Conservation (phyloP, 2,329 filamentous ascomycete species). For the Verticillium nubilum region DNA sequence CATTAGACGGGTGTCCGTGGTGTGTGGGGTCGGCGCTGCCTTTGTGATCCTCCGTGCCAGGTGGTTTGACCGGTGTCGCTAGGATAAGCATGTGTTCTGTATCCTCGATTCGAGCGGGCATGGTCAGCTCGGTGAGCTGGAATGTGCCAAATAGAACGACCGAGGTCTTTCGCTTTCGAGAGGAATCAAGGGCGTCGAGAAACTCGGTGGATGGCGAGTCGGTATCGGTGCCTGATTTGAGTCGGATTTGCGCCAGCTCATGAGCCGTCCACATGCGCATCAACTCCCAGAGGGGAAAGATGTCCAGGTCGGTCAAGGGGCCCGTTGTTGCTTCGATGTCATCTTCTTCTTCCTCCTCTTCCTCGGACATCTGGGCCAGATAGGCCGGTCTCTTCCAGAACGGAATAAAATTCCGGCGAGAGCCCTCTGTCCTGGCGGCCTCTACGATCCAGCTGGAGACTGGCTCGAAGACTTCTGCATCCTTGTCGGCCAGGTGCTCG, state of each 20-base stretch:
- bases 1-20: neutral
- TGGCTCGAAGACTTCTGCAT: slow-evolving; percentile 9
- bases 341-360: neutral
- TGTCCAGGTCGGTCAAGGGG: neutral
- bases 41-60: neutral
- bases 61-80: neutral
- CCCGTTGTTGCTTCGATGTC: neutral
- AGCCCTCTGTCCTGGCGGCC: neutral
- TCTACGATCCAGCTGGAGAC: slow-evolving; percentile 2
- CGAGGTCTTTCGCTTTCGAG: neutral
- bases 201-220: neutral
- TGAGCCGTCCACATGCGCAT: slow-evolving; percentile 2
- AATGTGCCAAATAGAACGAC: slow-evolving; percentile 4
- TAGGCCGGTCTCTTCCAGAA: slow-evolving; percentile 1
- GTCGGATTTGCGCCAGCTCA: slow-evolving; percentile 1
- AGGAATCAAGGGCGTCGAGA: neutral
- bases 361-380: neutral
- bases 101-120: slow-evolving; percentile 1
- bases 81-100: neutral
- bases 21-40: neutral
- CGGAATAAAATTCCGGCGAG: neutral
- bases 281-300: neutral
- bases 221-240: neutral
- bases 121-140: slow-evolving; percentile 2
- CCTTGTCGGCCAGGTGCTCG: slow-evolving; percentile 17